phyloP scores from a whole-genome alignment of 768 basidiomycete species.

The Mycena galopus region DNA sequence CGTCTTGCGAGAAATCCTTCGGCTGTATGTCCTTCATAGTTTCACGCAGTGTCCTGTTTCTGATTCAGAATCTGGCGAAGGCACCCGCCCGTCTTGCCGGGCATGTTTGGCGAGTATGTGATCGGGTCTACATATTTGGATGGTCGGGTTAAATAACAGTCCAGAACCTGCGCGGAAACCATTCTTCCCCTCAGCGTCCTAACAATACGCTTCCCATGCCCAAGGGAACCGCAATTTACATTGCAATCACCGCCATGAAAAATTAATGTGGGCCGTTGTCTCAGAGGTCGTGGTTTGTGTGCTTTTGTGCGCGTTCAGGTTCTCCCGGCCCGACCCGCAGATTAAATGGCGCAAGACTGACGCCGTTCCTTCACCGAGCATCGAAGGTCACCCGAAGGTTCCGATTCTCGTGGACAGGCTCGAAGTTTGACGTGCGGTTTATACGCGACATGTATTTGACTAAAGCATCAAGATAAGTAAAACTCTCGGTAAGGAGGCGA shows the following conservation, averaged over 20 bases:
- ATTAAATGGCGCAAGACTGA: conserved; percentile 5
- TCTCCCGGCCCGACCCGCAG: not conserved
- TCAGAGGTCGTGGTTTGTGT: conserved; percentile 1
- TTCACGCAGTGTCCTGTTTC: not conserved
- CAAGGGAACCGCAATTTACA: not conserved
- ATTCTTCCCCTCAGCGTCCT: not conserved
- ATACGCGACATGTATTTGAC: too few species aligned
- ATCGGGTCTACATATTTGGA: not conserved
- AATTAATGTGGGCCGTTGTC: too few species aligned
- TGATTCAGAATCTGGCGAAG: not conserved
- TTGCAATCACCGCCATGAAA: not conserved
- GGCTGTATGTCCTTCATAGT: not conserved
- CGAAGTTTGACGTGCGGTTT: too few species aligned
- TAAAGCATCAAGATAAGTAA: too few species aligned
- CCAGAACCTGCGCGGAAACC: not conserved
- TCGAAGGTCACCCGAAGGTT: not conserved
- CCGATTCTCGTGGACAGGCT: too few species aligned
- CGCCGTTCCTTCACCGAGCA: not conserved
- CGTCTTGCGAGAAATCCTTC: not conserved
- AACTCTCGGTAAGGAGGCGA: too few species aligned
- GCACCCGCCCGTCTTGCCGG: not conserved
- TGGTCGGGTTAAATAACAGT: not conserved
- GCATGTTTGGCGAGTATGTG: not conserved
- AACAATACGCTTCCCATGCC: not conserved
- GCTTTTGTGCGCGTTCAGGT: conserved; percentile 4